These are phyloP conservation scores for Podospora fimiseda DNA, from an alignment of 495 filamentous ascomycete genomes.

Conservation along the genomic window DNA sequence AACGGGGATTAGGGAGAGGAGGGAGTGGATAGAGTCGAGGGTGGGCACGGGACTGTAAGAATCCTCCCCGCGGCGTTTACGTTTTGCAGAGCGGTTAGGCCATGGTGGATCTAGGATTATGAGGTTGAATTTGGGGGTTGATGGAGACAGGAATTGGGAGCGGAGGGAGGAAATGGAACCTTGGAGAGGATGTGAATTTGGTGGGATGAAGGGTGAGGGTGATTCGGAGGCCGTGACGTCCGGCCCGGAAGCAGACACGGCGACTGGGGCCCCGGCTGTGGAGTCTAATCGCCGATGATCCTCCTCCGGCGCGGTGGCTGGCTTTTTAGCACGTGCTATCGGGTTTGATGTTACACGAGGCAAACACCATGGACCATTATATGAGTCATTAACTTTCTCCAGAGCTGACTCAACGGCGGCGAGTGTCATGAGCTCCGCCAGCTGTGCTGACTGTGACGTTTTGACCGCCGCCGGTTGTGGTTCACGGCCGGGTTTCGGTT, in stretches of 20 bases:
- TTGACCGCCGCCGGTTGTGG: conserved; percentile 3
- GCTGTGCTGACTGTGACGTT: conserved; percentile 25
- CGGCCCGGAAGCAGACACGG: background rate
- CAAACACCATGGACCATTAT: conserved; percentile 42
- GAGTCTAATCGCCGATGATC: background rate
- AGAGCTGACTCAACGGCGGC: conserved; percentile 38
- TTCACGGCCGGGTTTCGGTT: conserved; percentile 28
- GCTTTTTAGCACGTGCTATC: conserved; percentile 1
- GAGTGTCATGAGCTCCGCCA: conserved; percentile 41
- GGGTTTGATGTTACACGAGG: conserved; percentile 22
- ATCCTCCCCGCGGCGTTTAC: conserved; percentile 38
- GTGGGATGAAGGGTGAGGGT: background rate
- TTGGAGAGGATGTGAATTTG: background rate
- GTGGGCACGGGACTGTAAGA: conserved; percentile 52
- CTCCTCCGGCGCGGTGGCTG: background rate
- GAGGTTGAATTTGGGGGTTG: conserved; percentile 60
- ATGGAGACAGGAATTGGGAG: conserved; percentile 24
- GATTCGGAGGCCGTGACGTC: background rate
- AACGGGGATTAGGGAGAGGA: conserved; percentile 50
- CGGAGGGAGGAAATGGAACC: conserved; percentile 17
- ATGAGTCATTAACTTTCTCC: conserved; percentile 23
- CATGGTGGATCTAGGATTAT: conserved; percentile 90
- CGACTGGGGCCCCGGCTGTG: background rate
- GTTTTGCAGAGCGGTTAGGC: conserved; percentile 80
- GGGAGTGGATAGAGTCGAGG: conserved; percentile 28